A percentile compares a stretch with the other conserved stretches of the same genome.
Evolutionary conservation across 2,329 filamentous ascomycete genomes (phyloP).

Genomic region (Aspergillus sergii): DNA sequence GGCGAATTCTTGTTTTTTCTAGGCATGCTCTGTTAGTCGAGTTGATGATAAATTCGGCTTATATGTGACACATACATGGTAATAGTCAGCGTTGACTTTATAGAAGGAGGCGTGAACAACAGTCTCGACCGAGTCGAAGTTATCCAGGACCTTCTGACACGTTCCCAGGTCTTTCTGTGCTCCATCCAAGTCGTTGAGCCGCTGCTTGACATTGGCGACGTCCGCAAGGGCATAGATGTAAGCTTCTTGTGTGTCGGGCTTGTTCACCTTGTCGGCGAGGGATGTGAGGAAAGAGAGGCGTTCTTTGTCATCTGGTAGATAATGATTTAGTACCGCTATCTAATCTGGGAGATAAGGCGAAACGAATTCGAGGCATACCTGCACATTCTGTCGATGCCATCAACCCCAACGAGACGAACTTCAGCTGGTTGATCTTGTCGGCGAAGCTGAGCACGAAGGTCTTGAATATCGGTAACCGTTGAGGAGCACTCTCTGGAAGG

Average conservation of each 20-base stretch:
- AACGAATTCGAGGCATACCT: slow-evolving; percentile 21
- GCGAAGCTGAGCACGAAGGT: slow-evolving; percentile 94
- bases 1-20: slow-evolving; percentile 86
- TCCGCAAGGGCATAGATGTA: slow-evolving; percentile 92
- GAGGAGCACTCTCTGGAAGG: slow-evolving; percentile 74
- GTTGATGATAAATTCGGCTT: background rate
- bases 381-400: slow-evolving; percentile 80
- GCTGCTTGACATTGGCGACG: slow-evolving; percentile 83
- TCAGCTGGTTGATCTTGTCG: slow-evolving; percentile 98
- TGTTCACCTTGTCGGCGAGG: slow-evolving; percentile 85
- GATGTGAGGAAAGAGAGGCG: slow-evolving; percentile 81
- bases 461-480: slow-evolving; percentile 89
- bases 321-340: slow-evolving; percentile 10
- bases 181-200: slow-evolving; percentile 75
- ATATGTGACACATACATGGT: slow-evolving; percentile 61
- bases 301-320: slow-evolving; percentile 74
- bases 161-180: slow-evolving; percentile 84
- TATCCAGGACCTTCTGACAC: slow-evolving; percentile 84
- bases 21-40: slow-evolving; percentile 14
- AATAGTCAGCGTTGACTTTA: slow-evolving; percentile 91
- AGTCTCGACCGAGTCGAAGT: slow-evolving; percentile 92
- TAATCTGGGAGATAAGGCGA: background rate
- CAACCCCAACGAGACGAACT: slow-evolving; percentile 88
- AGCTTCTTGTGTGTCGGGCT: slow-evolving; percentile 90
- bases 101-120: slow-evolving; percentile 97